These are phyloP conservation scores for Pelargonium nanum DNA, from an alignment of 345 rosid species.

Conservation along the genomic window DNA sequence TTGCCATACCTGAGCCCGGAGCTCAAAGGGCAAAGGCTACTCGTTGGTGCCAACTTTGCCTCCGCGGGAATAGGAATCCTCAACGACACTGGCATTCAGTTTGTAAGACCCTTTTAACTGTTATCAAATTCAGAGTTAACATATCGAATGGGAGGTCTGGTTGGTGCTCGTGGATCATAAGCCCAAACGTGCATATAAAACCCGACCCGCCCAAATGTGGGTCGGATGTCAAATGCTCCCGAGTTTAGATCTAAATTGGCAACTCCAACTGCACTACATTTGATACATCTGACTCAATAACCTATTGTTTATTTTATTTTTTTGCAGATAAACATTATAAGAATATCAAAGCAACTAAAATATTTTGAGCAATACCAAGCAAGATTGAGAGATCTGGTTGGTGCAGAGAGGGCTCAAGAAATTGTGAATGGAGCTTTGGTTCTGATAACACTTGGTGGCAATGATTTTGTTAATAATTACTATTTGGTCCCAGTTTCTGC, in stretches of 20 bases:
- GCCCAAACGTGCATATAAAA: not conserved
- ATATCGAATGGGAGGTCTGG: no score
- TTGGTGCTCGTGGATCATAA: no score
- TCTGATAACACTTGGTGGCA: not conserved
- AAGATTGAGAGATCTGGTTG: not conserved
- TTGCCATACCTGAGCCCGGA: not conserved
- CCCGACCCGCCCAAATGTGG: no score
- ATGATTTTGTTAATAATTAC: not conserved
- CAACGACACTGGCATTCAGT: not conserved
- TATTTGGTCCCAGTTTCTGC: not conserved
- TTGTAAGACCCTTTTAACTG: not conserved
- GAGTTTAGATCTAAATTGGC: no score
- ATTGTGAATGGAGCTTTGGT: not conserved
- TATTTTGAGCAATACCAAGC: not conserved
- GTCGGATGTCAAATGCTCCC: no score
- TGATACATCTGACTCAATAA: no score
- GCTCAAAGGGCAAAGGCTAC: not conserved
- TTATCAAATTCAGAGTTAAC: no score
- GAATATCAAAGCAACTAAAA: not conserved
- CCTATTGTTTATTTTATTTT: no score
- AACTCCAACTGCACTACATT: no score
- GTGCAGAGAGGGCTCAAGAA: not conserved
- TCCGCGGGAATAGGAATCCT: not conserved
- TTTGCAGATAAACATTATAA: not conserved
- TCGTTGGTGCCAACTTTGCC: not conserved